Percentiles rank a stretch among this genome's conserved stretches.
Evolutionary conservation across 106 monocot species (phyloP).

Genomic region (Acorus gramineus): DNA sequence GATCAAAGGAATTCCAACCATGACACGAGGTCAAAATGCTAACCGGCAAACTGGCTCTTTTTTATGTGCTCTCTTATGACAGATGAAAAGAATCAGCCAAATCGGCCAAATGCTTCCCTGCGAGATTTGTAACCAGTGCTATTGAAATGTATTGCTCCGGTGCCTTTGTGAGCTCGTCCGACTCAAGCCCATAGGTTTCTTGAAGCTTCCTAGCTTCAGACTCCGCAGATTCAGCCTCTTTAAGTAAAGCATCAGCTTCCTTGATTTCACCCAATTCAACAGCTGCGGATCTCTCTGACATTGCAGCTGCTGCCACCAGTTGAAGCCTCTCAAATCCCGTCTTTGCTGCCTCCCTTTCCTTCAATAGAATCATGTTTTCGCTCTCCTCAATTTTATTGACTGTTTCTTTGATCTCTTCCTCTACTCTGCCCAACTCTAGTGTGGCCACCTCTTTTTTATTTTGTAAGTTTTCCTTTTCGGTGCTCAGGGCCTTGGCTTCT

Average conservation of each 20-base stretch:
- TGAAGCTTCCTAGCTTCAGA: slow-evolving; percentile 58
- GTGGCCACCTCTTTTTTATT: slow-evolving; percentile 31
- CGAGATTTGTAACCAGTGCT: slow-evolving; percentile 28
- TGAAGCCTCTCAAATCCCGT: slow-evolving; percentile 45
- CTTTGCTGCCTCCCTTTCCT: slow-evolving; percentile 74
- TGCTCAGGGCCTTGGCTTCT: slow-evolving; percentile 65
- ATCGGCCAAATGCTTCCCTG: slow-evolving; percentile 21
- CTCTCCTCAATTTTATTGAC: slow-evolving; percentile 43
- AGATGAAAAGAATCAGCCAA: slow-evolving; percentile 19
- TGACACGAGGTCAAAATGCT: no score
- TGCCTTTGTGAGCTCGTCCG: slow-evolving; percentile 17
- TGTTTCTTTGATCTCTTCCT: slow-evolving; percentile 40
- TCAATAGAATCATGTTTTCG: slow-evolving; percentile 42
- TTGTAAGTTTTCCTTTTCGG: slow-evolving; percentile 61
- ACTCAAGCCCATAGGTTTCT: slow-evolving; percentile 36
- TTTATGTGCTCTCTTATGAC: no score
- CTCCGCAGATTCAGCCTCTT: slow-evolving; percentile 68
- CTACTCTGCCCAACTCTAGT: slow-evolving; percentile 45
- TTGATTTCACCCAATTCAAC: slow-evolving; percentile 56
- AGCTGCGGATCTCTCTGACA: slow-evolving; percentile 71
- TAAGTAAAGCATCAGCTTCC: slow-evolving; percentile 44
- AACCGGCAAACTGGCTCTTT: no score
- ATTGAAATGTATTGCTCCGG: slow-evolving; percentile 25
- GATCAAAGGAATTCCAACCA: no score
- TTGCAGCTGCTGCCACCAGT: slow-evolving; percentile 53